Conservation (phyloP, 306 rosid species). For the Sphenostylis stenocarpa region DNA sequence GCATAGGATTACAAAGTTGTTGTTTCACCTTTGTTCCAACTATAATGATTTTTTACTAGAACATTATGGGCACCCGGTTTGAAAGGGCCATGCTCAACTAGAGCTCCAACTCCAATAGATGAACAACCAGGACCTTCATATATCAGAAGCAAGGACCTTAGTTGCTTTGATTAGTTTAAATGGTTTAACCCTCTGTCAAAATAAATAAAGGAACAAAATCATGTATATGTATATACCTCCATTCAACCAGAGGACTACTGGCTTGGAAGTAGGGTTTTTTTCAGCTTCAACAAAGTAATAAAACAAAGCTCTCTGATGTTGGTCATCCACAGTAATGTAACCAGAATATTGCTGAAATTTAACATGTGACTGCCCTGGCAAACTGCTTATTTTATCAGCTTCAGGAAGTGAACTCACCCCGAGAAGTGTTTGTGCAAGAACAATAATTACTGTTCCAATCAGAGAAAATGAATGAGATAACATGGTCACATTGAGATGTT, state of each 20-base stretch:
- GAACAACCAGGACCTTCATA: constrained; percentile 75
- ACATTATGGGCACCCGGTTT: constrained; percentile 46
- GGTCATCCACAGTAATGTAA: constrained; percentile 37
- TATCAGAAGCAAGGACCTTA: not conserved
- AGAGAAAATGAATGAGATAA: constrained; percentile 31
- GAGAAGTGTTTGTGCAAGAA: not conserved
- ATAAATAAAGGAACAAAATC: not conserved
- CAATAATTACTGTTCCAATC: constrained; percentile 30
- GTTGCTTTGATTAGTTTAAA: not conserved
- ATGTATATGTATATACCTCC: constrained; percentile 34
- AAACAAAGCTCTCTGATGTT: constrained; percentile 39
- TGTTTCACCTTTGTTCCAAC: constrained; percentile 61
- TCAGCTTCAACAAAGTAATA: constrained; percentile 49
- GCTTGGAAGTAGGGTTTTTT: constrained; percentile 40
- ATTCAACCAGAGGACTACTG: constrained; percentile 46
- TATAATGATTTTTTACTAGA: constrained; percentile 48
- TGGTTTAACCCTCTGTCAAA: not conserved
- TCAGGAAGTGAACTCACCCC: constrained; percentile 11
- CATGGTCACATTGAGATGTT: constrained; percentile 24
- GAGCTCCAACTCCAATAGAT: constrained; percentile 68
- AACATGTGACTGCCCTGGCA: constrained; percentile 42
- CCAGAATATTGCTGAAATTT: constrained; percentile 46
- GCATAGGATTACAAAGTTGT: not conserved
- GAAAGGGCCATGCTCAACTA: constrained; percentile 68
- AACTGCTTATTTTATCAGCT: constrained; percentile 31